These are phyloP conservation scores for Geum urbanum DNA, from an alignment of 306 rosid genomes.

Conservation along the genomic window DNA sequence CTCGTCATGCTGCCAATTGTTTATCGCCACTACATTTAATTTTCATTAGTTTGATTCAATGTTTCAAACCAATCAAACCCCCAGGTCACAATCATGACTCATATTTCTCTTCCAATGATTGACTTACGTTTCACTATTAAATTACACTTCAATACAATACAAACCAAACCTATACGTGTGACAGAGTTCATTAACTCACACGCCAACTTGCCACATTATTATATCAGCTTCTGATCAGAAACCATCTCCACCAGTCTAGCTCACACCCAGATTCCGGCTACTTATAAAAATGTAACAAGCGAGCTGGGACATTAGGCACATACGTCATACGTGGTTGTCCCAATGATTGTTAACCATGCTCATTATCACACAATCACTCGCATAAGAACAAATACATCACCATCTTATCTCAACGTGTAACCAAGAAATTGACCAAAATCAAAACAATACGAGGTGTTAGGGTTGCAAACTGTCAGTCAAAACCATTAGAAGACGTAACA, in stretches of 20 bases:
- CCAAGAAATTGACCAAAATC: neutral
- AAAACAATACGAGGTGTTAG: neutral
- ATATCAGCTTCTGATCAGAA: neutral
- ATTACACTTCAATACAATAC: neutral
- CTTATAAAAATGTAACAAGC: neutral
- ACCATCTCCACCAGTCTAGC: too few species aligned
- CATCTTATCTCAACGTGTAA: neutral
- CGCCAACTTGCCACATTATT: neutral
- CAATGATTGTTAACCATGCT: constrained; percentile 9
- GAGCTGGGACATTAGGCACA: neutral
- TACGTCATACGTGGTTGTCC: constrained; percentile 20
- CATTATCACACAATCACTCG: neutral
- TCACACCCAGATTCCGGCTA: neutral
- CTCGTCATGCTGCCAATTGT: neutral
- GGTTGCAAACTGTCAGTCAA: too few species aligned
- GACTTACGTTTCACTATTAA: neutral
- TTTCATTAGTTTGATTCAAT: neutral
- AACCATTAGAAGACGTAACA: neutral
- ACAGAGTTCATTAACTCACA: neutral
- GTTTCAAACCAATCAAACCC: neutral
- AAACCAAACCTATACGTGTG: neutral
- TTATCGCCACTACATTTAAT: neutral
- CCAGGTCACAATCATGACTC: neutral
- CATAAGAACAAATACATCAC: neutral
- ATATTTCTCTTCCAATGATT: neutral